Percentiles rank a stretch among this genome's conserved stretches.
Evolutionary conservation across 805 yeast species (phyloP).

Genomic region (Teunomyces stri): DNA sequence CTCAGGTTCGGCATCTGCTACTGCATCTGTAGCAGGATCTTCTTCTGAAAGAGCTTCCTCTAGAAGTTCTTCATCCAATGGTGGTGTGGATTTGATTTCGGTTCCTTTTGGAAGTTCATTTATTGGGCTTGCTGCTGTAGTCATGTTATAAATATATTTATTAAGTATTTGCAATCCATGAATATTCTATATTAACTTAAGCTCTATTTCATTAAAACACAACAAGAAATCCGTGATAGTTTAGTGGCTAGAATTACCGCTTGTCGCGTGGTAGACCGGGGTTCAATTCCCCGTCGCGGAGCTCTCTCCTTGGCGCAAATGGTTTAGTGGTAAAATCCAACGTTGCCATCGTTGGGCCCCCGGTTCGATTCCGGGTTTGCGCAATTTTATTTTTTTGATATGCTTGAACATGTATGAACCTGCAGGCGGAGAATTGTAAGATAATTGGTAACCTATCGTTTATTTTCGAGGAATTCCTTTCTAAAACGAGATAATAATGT

Average conservation of each 20-base stretch:
- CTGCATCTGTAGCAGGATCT: not conserved
- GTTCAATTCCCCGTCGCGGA: conserved; percentile 5
- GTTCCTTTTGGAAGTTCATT: not conserved
- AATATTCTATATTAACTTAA: not conserved
- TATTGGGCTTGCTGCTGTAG: not conserved
- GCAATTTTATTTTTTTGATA: conserved; percentile 2
- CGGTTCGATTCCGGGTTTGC: conserved; percentile 11
- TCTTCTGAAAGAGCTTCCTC: not conserved
- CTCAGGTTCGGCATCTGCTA: not conserved
- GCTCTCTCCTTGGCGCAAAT: conserved; percentile 11
- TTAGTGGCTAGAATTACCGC: conserved; percentile 1
- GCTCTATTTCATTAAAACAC: not conserved
- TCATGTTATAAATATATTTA: not conserved
- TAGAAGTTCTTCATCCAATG: not conserved
- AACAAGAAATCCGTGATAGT: not conserved
- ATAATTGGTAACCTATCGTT: not conserved
- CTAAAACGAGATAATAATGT: not conserved
- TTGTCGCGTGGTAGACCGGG: conserved; percentile 1
- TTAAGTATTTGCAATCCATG: too few relatives aligned
- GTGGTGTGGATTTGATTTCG: not conserved
- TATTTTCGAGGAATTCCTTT: not conserved
- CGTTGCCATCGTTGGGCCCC: conserved; percentile 13
- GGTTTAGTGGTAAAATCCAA: conserved; percentile 11
- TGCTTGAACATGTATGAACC: not conserved
- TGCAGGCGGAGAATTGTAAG: not conserved